Evolutionary conservation across 2,329 filamentous ascomycete genomes (phyloP).

Genomic region (Calonectria montana): DNA sequence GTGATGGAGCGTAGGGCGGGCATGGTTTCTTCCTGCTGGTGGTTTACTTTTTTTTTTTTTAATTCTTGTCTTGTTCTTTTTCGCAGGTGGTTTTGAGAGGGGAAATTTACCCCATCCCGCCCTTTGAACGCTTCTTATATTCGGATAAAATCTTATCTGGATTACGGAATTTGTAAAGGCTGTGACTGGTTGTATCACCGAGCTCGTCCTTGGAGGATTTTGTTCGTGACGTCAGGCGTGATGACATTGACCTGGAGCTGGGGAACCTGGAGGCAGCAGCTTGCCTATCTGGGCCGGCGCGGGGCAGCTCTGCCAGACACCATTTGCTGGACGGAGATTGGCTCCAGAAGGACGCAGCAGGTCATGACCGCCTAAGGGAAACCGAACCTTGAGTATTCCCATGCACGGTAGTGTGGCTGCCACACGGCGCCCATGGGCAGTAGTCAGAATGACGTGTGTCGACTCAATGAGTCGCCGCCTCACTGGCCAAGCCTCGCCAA

Average conservation of each 20-base stretch:
- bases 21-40: constrained; percentile 6
- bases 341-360: background rate
- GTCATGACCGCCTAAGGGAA: background rate
- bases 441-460: background rate
- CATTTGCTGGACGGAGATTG: background rate
- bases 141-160: constrained; percentile 3
- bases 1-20: constrained; percentile 10
- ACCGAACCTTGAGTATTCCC: background rate
- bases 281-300: background rate
- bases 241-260: background rate
- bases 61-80: too few relatives aligned
- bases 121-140: constrained; percentile 3
- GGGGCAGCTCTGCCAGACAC: background rate
- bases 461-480: background rate
- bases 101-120: background rate
- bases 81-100: background rate
- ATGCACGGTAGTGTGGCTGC: background rate
- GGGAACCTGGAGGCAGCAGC: background rate
- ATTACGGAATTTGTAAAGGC: background rate
- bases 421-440: background rate
- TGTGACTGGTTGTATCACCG: background rate
- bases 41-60: background rate
- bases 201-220: background rate
- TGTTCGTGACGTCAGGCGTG: background rate
- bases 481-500: background rate